These are phyloP conservation scores for Leccinum subgranulosum DNA, from an alignment of 768 basidiomycete genomes.

Conservation along the genomic window DNA sequence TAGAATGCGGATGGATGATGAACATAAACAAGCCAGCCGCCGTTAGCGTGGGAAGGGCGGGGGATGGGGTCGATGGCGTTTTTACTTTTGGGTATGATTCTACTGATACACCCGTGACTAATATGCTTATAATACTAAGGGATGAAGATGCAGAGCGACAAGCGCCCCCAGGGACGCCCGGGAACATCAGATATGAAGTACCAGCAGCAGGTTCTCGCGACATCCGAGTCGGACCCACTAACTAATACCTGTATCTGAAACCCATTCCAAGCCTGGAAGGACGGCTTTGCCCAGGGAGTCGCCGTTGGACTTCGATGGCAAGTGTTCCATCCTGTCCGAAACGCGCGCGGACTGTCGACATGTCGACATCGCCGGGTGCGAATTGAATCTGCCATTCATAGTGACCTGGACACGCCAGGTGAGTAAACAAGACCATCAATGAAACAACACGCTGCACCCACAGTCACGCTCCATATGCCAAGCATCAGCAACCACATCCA, in stretches of 20 bases:
- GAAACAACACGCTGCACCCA: conserved; percentile 33
- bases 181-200: conserved; percentile 3
- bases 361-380: conserved; percentile 51
- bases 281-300: conserved; percentile 25
- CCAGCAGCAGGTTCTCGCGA: neutral
- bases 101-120: conserved; percentile 16
- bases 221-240: neutral
- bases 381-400: conserved; percentile 62
- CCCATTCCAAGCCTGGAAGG: conserved; percentile 26
- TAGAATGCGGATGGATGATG: conserved; percentile 1
- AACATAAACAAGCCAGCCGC: neutral
- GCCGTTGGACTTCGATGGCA: conserved; percentile 43
- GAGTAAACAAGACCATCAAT: conserved; percentile 1
- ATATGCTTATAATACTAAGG: conserved; percentile 22
- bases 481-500: conserved; percentile 57
- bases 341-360: conserved; percentile 48
- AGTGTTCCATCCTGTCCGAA: conserved; percentile 46
- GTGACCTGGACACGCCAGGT: conserved; percentile 39
- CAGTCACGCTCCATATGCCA: conserved; percentile 61
- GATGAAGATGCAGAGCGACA: conserved; percentile 2
- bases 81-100: conserved; percentile 12
- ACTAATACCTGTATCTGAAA: conserved; percentile 26
- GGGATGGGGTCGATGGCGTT: neutral
- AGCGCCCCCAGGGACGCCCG: neutral
- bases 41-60: conserved; percentile 5